Percentiles rank a stretch among this genome's conserved stretches.
phyloP scores from a whole-genome alignment of 371 early-diverging fungal genomes.

The Lichtheimia ramosa region DNA sequence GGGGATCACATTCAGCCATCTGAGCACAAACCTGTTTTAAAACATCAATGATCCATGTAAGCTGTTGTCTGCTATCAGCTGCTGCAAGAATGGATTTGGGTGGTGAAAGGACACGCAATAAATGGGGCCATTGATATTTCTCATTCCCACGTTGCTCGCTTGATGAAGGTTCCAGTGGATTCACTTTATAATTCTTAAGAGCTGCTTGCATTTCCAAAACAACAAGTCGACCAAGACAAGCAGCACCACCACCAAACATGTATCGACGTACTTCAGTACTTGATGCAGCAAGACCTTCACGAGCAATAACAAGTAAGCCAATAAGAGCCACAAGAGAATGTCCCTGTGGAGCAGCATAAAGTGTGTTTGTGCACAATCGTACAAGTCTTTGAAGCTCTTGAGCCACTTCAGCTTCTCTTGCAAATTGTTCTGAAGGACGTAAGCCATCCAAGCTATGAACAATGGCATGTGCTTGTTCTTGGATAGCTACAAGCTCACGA shows the following conservation, averaged over 20 bases:
- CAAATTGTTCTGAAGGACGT: constrained; percentile 37
- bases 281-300: constrained; percentile 19
- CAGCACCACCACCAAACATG: constrained; percentile 28
- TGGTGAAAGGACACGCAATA: constrained; percentile 4
- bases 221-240: constrained; percentile 31
- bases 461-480: constrained; percentile 16
- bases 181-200: constrained; percentile 31
- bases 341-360: constrained; percentile 12
- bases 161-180: too few species aligned
- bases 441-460: constrained; percentile 27
- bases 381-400: constrained; percentile 21
- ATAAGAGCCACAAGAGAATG: constrained; percentile 20
- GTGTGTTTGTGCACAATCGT: constrained; percentile 16
- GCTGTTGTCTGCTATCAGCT: background rate
- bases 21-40: constrained; percentile 8
- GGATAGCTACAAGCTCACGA: constrained; percentile 14
- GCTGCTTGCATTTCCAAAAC: constrained; percentile 35
- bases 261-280: constrained; percentile 32
- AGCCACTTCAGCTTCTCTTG: constrained; percentile 22
- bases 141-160: too few species aligned
- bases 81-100: constrained; percentile 1
- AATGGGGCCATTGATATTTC: constrained; percentile 2
- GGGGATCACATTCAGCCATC: constrained; percentile 10
- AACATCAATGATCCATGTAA: constrained; percentile 1
- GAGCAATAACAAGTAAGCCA: constrained; percentile 26